These are phyloP conservation scores for Xylariaceae sp. DNA, from an alignment of 2,329 filamentous ascomycete genomes.

Conservation along the genomic window DNA sequence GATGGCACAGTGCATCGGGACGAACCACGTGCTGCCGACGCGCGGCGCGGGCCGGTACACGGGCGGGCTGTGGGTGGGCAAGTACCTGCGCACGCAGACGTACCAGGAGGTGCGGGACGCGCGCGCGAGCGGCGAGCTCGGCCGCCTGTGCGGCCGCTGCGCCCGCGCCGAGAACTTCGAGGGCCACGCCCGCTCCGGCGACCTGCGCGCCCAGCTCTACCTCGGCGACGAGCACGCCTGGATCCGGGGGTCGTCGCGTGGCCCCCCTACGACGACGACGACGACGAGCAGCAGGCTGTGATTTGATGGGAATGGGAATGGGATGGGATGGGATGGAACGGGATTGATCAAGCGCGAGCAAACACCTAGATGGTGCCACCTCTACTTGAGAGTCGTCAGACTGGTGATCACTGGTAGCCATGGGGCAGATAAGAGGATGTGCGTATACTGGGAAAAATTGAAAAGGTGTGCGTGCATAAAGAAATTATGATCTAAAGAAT, in stretches of 20 bases:
- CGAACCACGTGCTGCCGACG: conserved; percentile 47
- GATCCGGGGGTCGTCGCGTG: conserved; percentile 33
- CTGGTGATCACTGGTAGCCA: too few relatives aligned
- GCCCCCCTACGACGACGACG: too few relatives aligned
- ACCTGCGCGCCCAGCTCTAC: conserved; percentile 36
- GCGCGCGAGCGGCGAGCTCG: conserved; percentile 39
- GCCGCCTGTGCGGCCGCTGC: conserved; percentile 38
- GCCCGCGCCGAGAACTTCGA: conserved; percentile 45
- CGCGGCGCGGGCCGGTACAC: conserved; percentile 40
- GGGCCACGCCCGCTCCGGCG: conserved; percentile 44
- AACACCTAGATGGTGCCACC: too few relatives aligned
- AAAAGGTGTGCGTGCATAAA: too few relatives aligned
- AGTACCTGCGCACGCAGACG: conserved; percentile 43
- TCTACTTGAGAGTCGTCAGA: too few relatives aligned
- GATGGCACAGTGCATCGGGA: conserved; percentile 41
- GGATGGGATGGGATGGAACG: too few relatives aligned
- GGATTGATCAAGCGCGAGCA: too few relatives aligned
- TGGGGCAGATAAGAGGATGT: too few relatives aligned
- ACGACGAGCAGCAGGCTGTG: too few relatives aligned
- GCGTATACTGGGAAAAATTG: too few relatives aligned
- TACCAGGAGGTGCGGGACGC: conserved; percentile 41
- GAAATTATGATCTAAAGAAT: too few relatives aligned
- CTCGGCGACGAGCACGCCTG: conserved; percentile 34
- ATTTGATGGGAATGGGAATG: too few relatives aligned
- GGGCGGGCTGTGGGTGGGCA: conserved; percentile 48